These are phyloP conservation scores for Russula sp. DNA, from an alignment of 768 basidiomycete species.

Conservation along the genomic window DNA sequence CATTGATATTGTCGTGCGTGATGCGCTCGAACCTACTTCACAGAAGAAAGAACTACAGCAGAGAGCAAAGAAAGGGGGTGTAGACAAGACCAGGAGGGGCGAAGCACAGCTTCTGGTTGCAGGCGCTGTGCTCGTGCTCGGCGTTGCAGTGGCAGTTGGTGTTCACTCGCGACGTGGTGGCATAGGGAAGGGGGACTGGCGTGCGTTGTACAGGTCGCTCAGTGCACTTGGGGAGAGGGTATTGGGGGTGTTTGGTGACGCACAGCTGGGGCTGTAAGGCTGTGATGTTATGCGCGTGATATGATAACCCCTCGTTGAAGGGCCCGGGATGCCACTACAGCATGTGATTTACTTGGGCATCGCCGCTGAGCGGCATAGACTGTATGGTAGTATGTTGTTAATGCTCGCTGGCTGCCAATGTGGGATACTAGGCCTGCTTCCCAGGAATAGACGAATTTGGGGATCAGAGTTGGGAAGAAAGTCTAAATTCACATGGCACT, in stretches of 20 bases:
- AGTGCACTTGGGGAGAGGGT: conserved; percentile 13
- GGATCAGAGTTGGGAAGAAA: too few relatives aligned
- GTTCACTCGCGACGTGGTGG: conserved; percentile 10
- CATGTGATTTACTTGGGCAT: not conserved
- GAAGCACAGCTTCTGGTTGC: conserved; percentile 39
- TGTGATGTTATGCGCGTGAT: not conserved
- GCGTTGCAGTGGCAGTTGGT: conserved; percentile 58
- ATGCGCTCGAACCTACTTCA: conserved; percentile 29
- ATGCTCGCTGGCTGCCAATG: not conserved
- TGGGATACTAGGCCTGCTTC: not conserved
- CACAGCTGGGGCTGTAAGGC: not conserved
- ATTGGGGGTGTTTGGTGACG: conserved; percentile 4
- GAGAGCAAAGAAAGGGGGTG: conserved; percentile 19
- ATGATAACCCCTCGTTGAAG: not conserved
- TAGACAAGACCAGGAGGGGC: conserved; percentile 1
- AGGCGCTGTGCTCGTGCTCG: conserved; percentile 61
- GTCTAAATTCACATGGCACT: too few relatives aligned
- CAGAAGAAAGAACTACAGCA: conserved; percentile 17
- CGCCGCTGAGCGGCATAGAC: not conserved
- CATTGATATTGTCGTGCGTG: conserved; percentile 50
- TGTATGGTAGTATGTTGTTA: not conserved
- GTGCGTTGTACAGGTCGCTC: conserved; percentile 4
- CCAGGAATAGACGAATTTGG: too few relatives aligned
- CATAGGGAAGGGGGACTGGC: not conserved
- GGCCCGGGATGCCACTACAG: not conserved